Conservation (phyloP, 768 basidiomycete genomes). For the Lentinula guzmanii region DNA sequence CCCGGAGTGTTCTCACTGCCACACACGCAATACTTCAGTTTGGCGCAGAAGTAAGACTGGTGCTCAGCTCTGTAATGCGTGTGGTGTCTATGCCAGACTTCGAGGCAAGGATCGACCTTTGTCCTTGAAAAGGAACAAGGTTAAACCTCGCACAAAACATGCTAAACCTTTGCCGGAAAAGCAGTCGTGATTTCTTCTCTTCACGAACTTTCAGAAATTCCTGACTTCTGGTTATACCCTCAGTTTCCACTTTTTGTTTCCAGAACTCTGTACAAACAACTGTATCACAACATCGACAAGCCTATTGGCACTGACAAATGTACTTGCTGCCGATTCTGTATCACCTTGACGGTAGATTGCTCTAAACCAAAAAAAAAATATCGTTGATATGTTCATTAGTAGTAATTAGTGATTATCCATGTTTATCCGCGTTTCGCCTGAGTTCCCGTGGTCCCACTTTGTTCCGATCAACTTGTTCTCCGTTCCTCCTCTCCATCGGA, state of each 20-base stretch:
- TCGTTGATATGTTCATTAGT: no score
- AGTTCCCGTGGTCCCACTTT: background rate
- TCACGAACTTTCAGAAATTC: background rate
- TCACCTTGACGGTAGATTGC: no score
- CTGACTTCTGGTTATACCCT: no score
- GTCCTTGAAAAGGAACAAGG: conserved; percentile 11
- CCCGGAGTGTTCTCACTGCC: conserved; percentile 11
- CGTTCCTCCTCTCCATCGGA: background rate
- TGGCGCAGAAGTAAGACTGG: conserved; percentile 12
- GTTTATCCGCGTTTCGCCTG: no score
- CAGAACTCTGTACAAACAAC: no score
- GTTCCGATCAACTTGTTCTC: background rate
- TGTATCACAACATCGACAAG: no score
- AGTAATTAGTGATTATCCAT: no score
- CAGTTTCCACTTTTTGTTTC: no score
- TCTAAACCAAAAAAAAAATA: no score
- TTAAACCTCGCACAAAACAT: conserved; percentile 12
- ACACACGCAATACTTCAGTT: conserved; percentile 10
- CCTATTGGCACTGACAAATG: no score
- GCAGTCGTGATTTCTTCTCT: background rate
- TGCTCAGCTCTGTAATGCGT: conserved; percentile 12
- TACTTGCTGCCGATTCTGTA: no score
- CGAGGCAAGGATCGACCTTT: conserved; percentile 10
- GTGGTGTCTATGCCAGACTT: conserved; percentile 11
- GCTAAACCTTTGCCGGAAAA: background rate